phyloP scores from a whole-genome alignment of 148 eudicot species.

The Selenicereus undatus region DNA sequence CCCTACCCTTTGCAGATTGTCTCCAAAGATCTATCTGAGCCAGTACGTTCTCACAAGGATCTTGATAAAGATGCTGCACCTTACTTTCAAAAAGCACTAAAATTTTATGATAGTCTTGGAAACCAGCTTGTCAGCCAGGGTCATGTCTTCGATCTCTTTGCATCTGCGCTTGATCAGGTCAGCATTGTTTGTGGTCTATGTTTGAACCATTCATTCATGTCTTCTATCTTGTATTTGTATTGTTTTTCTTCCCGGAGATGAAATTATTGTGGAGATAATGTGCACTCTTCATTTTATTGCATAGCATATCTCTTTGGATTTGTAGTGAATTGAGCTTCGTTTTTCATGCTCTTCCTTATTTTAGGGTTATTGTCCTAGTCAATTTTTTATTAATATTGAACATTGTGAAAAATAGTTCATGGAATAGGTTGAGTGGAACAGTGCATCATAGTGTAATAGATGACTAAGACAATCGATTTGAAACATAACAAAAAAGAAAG shows the following conservation, averaged over 20 bases:
- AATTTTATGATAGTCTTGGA: slow-evolving; percentile 70
- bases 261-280: not conserved
- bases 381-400: too few relatives aligned
- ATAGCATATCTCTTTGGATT: not conserved
- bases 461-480: not conserved
- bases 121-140: slow-evolving; percentile 92
- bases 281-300: not conserved
- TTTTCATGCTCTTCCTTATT: not conserved
- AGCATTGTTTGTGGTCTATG: not conserved
- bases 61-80: slow-evolving; percentile 99
- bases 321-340: not conserved
- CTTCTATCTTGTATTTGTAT: too few relatives aligned
- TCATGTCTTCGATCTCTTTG: slow-evolving; percentile 88
- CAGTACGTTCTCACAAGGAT: slow-evolving; percentile 97
- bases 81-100: slow-evolving; percentile 82
- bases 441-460: not conserved
- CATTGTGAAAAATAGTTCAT: not conserved
- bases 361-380: not conserved
- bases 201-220: not conserved
- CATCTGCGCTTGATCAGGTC: slow-evolving; percentile 99
- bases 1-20: slow-evolving; percentile 55
- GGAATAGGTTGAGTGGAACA: not conserved
- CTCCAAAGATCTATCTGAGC: slow-evolving; percentile 89
- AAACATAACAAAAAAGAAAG: not conserved
- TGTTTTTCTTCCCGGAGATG: not conserved